These are phyloP conservation scores for Pleoardoris graminearum DNA, from an alignment of 2,329 filamentous ascomycete species.

Conservation along the genomic window DNA sequence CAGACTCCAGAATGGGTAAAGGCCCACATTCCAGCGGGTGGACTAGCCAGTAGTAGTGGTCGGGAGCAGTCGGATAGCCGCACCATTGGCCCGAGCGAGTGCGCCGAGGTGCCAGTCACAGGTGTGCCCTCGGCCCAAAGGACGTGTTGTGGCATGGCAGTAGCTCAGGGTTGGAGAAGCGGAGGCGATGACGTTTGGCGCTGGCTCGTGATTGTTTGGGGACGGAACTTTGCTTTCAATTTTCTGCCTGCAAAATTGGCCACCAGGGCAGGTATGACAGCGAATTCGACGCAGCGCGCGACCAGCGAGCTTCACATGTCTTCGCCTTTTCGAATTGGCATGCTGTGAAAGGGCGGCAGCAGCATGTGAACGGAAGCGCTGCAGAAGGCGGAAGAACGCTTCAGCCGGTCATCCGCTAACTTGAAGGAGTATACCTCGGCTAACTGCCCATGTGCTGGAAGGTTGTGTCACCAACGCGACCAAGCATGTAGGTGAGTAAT, in stretches of 20 bases:
- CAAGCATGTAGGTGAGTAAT: not conserved
- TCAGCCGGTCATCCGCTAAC: slow-evolving; percentile 1
- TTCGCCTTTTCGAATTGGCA: slow-evolving; percentile 13
- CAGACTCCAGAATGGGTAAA: slow-evolving; percentile 24
- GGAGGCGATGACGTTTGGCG: slow-evolving; percentile 43
- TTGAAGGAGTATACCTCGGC: slow-evolving; percentile 5
- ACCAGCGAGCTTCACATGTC: slow-evolving; percentile 38
- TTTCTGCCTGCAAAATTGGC: not conserved
- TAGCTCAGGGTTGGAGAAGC: slow-evolving; percentile 29
- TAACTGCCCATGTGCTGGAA: not conserved
- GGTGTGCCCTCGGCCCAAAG: slow-evolving; percentile 41
- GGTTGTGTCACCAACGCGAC: slow-evolving; percentile 12
- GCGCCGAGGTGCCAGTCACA: slow-evolving; percentile 16
- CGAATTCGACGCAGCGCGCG: slow-evolving; percentile 21
- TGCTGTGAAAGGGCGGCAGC: not conserved
- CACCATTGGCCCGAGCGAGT: slow-evolving; percentile 43
- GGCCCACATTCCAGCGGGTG: slow-evolving; percentile 11
- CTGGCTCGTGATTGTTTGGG: slow-evolving; percentile 27
- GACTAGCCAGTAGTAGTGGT: slow-evolving; percentile 22
- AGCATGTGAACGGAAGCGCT: slow-evolving; percentile 33
- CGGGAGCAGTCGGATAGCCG: slow-evolving; percentile 39
- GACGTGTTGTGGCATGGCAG: slow-evolving; percentile 23
- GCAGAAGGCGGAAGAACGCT: not conserved
- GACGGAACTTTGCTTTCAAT: not conserved
- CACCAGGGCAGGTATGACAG: not conserved